A percentile compares a stretch with the other conserved stretches of the same genome.
Conservation (phyloP, 495 filamentous ascomycete genomes). For the Margaritispora aquatica region DNA sequence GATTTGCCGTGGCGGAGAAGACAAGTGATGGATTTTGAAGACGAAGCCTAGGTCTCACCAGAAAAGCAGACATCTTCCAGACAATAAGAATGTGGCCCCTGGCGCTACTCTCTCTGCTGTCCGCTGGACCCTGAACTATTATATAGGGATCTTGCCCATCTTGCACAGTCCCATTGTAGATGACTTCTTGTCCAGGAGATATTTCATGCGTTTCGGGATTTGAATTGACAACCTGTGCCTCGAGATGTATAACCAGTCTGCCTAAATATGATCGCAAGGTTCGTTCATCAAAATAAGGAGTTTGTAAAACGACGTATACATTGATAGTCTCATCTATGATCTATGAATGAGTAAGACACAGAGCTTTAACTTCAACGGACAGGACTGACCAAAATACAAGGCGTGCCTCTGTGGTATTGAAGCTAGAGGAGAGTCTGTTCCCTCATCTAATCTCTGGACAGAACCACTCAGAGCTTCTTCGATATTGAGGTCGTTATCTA, state of each 20-base stretch:
- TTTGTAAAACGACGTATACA: constrained; percentile 65
- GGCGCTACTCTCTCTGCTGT: constrained; percentile 23
- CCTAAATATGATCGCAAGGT: constrained; percentile 53
- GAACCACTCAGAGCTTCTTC: constrained; percentile 47
- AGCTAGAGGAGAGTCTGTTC: constrained; percentile 22
- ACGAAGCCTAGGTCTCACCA: constrained; percentile 70
- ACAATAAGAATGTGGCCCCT: constrained; percentile 57
- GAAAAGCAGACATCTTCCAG: constrained; percentile 73
- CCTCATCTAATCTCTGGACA: constrained; percentile 23
- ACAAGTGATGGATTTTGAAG: constrained; percentile 72
- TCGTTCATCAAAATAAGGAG: constrained; percentile 54
- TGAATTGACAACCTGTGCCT: constrained; percentile 64
- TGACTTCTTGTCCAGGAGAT: constrained; percentile 52
- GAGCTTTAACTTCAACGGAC: constrained; percentile 18
- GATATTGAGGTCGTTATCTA: constrained; percentile 58
- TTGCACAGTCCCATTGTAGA: constrained; percentile 58
- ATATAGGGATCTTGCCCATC: constrained; percentile 56
- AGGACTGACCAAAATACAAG: constrained; percentile 61
- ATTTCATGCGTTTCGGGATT: constrained; percentile 36
- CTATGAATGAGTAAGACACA: constrained; percentile 59
- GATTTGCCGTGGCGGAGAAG: constrained; percentile 65
- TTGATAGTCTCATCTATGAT: constrained; percentile 70
- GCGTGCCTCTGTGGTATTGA: constrained; percentile 41
- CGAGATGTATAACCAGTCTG: constrained; percentile 59
- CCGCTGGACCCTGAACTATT: constrained; percentile 47